Evolutionary conservation across 495 filamentous ascomycete genomes (phyloP).

Genomic region (Daldinia loculata): DNA sequence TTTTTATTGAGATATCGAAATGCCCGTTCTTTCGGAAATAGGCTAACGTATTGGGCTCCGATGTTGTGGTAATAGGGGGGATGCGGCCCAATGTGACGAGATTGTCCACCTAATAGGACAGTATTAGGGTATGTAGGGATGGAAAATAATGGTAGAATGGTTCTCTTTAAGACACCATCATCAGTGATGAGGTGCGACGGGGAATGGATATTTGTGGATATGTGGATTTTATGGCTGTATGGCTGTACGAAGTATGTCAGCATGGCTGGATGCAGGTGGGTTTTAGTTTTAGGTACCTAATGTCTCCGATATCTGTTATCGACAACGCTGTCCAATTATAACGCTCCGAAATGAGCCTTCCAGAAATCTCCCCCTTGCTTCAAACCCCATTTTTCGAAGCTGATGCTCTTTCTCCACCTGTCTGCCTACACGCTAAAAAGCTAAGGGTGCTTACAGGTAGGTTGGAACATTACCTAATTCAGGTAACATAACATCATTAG

Average conservation of each 20-base stretch:
- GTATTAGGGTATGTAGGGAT: conserved; percentile 11
- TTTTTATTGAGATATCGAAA: neutral
- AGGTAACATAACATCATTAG: neutral
- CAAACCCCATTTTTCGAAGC: neutral
- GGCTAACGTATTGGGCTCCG: conserved; percentile 16
- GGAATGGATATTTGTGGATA: neutral
- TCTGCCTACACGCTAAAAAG: neutral
- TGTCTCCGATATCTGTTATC: conserved; percentile 18
- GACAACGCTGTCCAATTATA: conserved; percentile 22
- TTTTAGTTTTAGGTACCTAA: neutral
- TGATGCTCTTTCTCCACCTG: neutral
- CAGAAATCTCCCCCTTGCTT: conserved; percentile 13
- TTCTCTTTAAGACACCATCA: conserved; percentile 23
- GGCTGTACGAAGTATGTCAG: neutral
- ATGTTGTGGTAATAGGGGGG: conserved; percentile 2
- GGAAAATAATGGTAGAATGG: conserved; percentile 9
- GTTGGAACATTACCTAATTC: neutral
- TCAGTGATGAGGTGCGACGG: conserved; percentile 26
- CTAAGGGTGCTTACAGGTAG: neutral
- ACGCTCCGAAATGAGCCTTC: conserved; percentile 9
- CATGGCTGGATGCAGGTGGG: neutral
- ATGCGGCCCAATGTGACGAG: conserved; percentile 32
- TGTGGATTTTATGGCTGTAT: neutral
- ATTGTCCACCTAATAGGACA: conserved; percentile 11
- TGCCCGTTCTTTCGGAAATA: neutral